Conservation (phyloP, 78 protist genomes). For the Dictyostelium capitatum region DNA sequence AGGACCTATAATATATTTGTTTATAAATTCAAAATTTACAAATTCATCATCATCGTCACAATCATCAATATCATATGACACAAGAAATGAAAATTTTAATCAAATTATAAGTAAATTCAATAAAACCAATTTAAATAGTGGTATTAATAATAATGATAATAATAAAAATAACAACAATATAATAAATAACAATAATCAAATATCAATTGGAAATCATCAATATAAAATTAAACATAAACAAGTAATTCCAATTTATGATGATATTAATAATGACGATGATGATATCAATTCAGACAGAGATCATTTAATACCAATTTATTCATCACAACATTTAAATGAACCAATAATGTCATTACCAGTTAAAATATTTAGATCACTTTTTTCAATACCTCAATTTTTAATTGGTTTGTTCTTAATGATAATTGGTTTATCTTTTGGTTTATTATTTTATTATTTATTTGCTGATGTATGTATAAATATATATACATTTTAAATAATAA, state of each 20-base stretch:
- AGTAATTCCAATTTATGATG: neutral
- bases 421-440: slow-evolving; percentile 31
- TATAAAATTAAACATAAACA: neutral
- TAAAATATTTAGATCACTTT: neutral
- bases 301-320: neutral
- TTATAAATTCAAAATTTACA: neutral
- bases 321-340: neutral
- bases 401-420: slow-evolving; percentile 6
- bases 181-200: neutral
- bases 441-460: slow-evolving; percentile 36
- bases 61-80: too few species aligned
- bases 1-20: neutral
- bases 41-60: neutral
- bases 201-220: neutral
- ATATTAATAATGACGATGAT: neutral
- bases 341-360: neutral
- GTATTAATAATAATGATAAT: neutral
- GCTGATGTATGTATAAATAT: slow-evolving; percentile 27
- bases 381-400: slow-evolving; percentile 2
- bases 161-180: neutral
- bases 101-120: neutral
- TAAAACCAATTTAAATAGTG: neutral
- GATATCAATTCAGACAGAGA: neutral
- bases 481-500: neutral
- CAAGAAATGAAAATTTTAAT: neutral